Evolutionary conservation across 2,329 filamentous ascomycete species (phyloP).

Genomic region (Orbilia quercus): DNA sequence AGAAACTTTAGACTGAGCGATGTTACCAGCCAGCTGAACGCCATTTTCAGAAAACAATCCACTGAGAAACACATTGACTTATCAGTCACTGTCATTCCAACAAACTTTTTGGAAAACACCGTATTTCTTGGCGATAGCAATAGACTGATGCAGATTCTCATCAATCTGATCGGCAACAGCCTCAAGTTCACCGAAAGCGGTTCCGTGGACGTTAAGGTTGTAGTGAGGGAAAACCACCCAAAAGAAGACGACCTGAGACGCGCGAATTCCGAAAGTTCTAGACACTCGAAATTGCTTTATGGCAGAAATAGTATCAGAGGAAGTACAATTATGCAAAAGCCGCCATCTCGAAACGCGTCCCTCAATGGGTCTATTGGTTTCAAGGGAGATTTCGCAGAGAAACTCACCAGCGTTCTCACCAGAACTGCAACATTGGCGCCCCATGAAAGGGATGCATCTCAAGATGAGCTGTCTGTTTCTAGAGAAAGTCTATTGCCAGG

Average conservation of each 20-base stretch:
- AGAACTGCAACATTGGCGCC: constrained; percentile 20
- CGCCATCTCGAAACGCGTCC: constrained; percentile 43
- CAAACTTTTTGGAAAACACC: constrained; percentile 78
- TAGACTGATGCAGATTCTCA: constrained; percentile 89
- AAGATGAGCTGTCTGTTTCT: constrained; percentile 36
- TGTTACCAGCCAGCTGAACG: constrained; percentile 80
- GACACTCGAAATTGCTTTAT: constrained; percentile 37
- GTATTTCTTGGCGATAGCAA: constrained; percentile 88
- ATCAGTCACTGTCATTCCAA: constrained; percentile 71
- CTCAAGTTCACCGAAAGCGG: constrained; percentile 87
- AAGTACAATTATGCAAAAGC: constrained; percentile 18
- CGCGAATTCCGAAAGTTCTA: constrained; percentile 48
- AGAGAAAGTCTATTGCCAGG: constrained; percentile 16
- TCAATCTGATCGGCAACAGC: constrained; percentile 91
- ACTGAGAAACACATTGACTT: constrained; percentile 81
- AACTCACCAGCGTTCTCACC: constrained; percentile 30
- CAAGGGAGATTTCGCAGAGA: constrained; percentile 45
- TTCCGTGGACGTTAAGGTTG: constrained; percentile 78
- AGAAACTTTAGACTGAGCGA: constrained; percentile 87
- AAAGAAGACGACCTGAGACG: constrained; percentile 38
- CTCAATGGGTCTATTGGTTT: constrained; percentile 5
- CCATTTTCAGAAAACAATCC: constrained; percentile 91
- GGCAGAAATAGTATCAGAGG: constrained; percentile 35
- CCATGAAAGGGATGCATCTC: constrained; percentile 27
- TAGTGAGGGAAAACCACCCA: constrained; percentile 31